Evolutionary conservation across 2,329 filamentous ascomycete species (phyloP).

Genomic region (Botrytis cinerea): DNA sequence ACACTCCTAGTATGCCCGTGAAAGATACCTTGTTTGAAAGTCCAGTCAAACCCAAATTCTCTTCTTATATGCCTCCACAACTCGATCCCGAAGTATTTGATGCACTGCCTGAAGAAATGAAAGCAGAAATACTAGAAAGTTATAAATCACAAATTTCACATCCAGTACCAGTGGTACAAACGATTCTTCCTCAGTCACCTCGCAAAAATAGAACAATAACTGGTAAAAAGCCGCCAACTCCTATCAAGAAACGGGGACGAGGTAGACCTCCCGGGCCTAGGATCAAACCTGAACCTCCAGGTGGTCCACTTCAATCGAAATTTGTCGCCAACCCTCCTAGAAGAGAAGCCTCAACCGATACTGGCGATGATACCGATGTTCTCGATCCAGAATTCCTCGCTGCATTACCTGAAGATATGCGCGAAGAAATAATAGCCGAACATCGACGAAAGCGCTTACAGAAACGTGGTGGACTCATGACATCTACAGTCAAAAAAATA

Average conservation of each 20-base stretch:
- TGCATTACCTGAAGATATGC: conserved; percentile 79
- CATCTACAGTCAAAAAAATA: conserved; percentile 30
- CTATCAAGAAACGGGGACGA: conserved; percentile 64
- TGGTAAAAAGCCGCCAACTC: conserved; percentile 44
- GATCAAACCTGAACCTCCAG: conserved; percentile 6
- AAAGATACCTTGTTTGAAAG: conserved; percentile 40
- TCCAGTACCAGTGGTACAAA: conserved; percentile 38
- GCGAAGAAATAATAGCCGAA: conserved; percentile 75
- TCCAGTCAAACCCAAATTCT: conserved; percentile 23
- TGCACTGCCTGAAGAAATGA: conserved; percentile 81
- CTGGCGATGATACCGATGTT: conserved; percentile 63
- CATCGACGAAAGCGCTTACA: conserved; percentile 64
- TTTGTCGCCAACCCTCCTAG: conserved; percentile 31
- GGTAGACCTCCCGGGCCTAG: conserved; percentile 45
- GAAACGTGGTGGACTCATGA: conserved; percentile 47
- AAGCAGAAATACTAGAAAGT: conserved; percentile 76
- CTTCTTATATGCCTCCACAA: conserved; percentile 59
- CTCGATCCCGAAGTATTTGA: conserved; percentile 83
- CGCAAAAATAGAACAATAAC: conserved; percentile 52
- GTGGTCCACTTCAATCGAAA: conserved; percentile 23
- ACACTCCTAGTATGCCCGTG: conserved; percentile 33
- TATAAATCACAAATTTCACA: conserved; percentile 50
- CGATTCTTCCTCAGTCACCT: conserved; percentile 50
- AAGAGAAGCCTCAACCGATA: conserved; percentile 55
- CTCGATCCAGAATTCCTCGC: conserved; percentile 67